Evolutionary conservation across 768 basidiomycete species (phyloP), one percentile per base, ranked within the genome.

Genomic region (Mycena olivaceomarginata): DNA sequence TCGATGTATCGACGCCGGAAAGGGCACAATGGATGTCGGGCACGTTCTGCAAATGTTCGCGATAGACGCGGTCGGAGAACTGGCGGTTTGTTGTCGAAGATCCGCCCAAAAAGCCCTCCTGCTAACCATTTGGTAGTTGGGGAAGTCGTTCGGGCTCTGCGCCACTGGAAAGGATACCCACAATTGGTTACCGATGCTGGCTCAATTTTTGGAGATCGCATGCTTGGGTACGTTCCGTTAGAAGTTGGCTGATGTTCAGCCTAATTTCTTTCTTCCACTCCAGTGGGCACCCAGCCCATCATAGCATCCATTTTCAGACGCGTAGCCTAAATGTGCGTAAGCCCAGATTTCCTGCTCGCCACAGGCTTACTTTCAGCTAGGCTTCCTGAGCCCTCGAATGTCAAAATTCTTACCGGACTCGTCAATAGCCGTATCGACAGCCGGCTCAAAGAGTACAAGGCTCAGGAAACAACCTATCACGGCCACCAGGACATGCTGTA

Each of bases 251-350:
- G 22, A 2, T 22, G 15, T 10, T 53, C 39, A 39, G 16, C 15
- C 41, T 43, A 12, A 25, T 48, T 40, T 37, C 43, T 7, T 25
- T 8, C 12, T 62, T 51, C n/a, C 0, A 3, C 16, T 53, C 4
- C 67, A 75, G 74, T 56, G 11, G 74, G 74, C 8, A 75, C 74
- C 3, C 74, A 75, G 60, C 74, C 74, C 1, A 45, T 69, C 11
- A 11, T 75, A 9, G n/a, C 31, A 5, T 48, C 60, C 18, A 0
- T 75, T 20, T 18, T 64, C 51, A n/a, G 60, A 13, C 10, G 46
- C 10, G 5, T 64, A 40, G 48, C 67, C 5, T 16, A n/a, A 69
- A 75, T 43, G 74, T 75, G 22, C 63, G 9, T 11, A 63, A 12
- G 51, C 20, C 8, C 11, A 7, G 8, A 5, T 8, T 18, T 22